Percentiles rank a stretch among this genome's conserved stretches.
Conservation (phyloP, 2,329 filamentous ascomycete genomes). For the Allantophomopsis lycopodina region DNA sequence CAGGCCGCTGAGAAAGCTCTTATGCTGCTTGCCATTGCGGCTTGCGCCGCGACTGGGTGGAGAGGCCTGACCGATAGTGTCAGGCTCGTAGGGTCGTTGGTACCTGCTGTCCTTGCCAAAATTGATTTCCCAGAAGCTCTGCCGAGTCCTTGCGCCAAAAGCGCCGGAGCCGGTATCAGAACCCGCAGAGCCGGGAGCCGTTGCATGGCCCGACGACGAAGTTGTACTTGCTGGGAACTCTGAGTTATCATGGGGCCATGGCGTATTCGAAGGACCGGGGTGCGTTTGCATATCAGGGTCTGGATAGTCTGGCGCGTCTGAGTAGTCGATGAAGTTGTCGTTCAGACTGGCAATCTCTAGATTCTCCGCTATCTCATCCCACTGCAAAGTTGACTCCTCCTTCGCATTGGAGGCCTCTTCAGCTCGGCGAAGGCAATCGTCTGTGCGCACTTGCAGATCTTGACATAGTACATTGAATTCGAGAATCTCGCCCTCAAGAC, state of each 20-base stretch:
- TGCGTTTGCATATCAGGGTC: slow-evolving; percentile 1
- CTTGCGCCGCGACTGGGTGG: slow-evolving; percentile 14
- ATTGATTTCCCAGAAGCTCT: slow-evolving; percentile 18
- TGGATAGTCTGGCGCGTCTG: slow-evolving; percentile 2
- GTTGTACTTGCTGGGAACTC: not conserved
- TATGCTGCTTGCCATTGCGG: slow-evolving; percentile 12
- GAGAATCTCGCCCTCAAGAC: slow-evolving; percentile 15
- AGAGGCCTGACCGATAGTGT: not conserved
- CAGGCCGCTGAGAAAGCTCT: slow-evolving; percentile 15
- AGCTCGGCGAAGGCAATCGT: slow-evolving; percentile 17
- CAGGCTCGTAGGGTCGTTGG: slow-evolving; percentile 8
- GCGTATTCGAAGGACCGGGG: not conserved
- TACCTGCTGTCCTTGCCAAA: slow-evolving; percentile 15
- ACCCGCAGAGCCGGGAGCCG: slow-evolving; percentile 10
- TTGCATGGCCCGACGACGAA: slow-evolving; percentile 4
- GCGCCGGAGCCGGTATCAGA: slow-evolving; percentile 7
- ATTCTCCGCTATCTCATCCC: slow-evolving; percentile 13
- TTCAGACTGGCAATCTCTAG: slow-evolving; percentile 8
- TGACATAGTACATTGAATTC: slow-evolving; percentile 17
- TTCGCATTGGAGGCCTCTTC: slow-evolving; percentile 7
- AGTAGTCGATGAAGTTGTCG: slow-evolving; percentile 4
- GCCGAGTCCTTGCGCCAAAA: slow-evolving; percentile 3
- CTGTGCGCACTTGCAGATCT: slow-evolving; percentile 14
- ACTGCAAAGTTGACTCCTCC: slow-evolving; percentile 8
- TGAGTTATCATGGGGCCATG: not conserved